A percentile compares a stretch with the other conserved stretches of the same genome.
These are phyloP conservation scores for Yamadazyma oceani DNA, from an alignment of 1,139 yeast species.

Conservation along the genomic window DNA sequence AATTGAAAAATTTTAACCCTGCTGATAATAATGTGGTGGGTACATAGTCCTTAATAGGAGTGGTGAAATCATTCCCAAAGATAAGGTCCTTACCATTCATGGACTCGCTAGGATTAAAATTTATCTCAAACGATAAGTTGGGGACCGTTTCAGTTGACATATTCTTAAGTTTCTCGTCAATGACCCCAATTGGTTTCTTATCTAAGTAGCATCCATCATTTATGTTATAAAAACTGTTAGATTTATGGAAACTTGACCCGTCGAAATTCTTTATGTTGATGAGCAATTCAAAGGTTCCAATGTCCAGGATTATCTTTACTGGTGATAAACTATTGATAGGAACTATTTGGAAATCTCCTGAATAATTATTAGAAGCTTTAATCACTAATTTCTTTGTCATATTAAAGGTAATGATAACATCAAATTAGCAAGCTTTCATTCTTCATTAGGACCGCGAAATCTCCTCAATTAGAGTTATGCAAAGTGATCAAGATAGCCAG, in stretches of 20 bases:
- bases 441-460: too few species aligned
- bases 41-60: conserved; percentile 57
- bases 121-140: conserved; percentile 36
- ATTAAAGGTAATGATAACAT: too few species aligned
- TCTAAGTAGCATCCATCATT: conserved; percentile 31
- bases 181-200: conserved; percentile 17
- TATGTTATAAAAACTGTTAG: conserved; percentile 35
- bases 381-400: conserved; percentile 37
- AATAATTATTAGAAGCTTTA: conserved; percentile 32
- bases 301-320: conserved; percentile 33
- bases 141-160: conserved; percentile 16
- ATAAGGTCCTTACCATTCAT: conserved; percentile 52
- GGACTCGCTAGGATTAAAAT: conserved; percentile 39
- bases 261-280: conserved; percentile 47
- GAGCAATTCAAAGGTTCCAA: conserved; percentile 40
- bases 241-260: conserved; percentile 41
- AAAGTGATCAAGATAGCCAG: neutral
- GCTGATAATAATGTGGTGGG: conserved; percentile 50
- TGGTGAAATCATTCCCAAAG: conserved; percentile 70
- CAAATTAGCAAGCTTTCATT: too few species aligned
- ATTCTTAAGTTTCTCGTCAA: conserved; percentile 13
- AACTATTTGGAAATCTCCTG: conserved; percentile 29
- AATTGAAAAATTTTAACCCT: conserved; percentile 52
- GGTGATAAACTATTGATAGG: conserved; percentile 47
- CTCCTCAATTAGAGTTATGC: neutral